phyloP scores from a whole-genome alignment of 1,284 basidiomycete species.

The Leccinum pachyderme region DNA sequence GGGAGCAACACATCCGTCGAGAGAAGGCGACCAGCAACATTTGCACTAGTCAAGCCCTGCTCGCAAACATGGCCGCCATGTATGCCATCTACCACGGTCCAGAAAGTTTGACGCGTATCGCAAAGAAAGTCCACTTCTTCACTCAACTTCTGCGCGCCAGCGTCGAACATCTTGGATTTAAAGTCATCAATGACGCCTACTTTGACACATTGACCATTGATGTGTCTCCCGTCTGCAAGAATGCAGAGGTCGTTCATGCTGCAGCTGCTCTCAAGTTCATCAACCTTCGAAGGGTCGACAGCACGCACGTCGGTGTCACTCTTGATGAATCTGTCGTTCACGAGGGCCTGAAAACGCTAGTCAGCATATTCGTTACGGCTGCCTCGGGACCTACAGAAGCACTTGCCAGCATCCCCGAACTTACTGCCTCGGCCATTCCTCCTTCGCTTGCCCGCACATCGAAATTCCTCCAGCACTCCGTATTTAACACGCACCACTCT shows the following conservation, averaged over 20 bases:
- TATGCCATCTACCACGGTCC: slow-evolving; percentile 98
- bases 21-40: slow-evolving; percentile 96
- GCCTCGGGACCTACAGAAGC: slow-evolving; percentile 44
- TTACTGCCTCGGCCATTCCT: slow-evolving; percentile 48
- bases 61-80: slow-evolving; percentile 98
- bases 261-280: slow-evolving; percentile 68
- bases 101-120: slow-evolving; percentile 81
- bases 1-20: slow-evolving; percentile 94
- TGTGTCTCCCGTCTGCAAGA: slow-evolving; percentile 57
- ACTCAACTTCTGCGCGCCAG: slow-evolving; percentile 76
- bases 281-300: slow-evolving; percentile 85
- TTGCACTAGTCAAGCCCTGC: slow-evolving; percentile 89
- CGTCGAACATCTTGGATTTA: slow-evolving; percentile 75
- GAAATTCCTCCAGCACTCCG: slow-evolving; percentile 79
- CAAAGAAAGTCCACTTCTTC: slow-evolving; percentile 87
- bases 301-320: slow-evolving; percentile 80
- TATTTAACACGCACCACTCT: slow-evolving; percentile 94
- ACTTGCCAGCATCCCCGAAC: slow-evolving; percentile 43
- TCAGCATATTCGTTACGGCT: slow-evolving; percentile 79
- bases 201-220: slow-evolving; percentile 96
- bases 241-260: slow-evolving; percentile 68
- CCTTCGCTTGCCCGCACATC: slow-evolving; percentile 66
- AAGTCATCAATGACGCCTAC: slow-evolving; percentile 62
- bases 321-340: slow-evolving; percentile 89
- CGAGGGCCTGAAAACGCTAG: slow-evolving; percentile 71